These are phyloP conservation scores for Fusarium sp. DNA, from an alignment of 2,329 filamentous ascomycete species.

Conservation along the genomic window DNA sequence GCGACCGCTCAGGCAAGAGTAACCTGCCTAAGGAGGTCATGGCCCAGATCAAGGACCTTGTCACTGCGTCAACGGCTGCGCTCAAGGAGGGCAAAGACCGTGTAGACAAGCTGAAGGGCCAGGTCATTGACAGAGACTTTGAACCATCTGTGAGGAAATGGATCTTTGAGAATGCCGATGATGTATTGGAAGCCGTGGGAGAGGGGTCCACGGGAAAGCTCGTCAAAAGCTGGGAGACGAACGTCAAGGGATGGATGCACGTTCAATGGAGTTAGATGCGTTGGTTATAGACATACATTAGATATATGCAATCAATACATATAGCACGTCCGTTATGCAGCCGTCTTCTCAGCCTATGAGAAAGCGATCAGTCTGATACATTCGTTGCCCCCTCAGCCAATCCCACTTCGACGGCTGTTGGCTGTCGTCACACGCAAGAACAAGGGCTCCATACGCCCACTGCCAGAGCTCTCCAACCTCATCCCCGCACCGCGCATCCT, in stretches of 20 bases:
- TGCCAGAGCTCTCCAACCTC: neutral
- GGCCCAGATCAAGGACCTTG: slow-evolving; percentile 49
- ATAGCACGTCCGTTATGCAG: neutral
- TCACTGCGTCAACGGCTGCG: slow-evolving; percentile 43
- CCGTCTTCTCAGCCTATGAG: neutral
- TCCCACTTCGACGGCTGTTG: neutral
- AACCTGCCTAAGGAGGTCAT: slow-evolving; percentile 53
- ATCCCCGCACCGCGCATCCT: neutral
- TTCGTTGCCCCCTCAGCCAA: neutral
- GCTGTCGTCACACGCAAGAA: neutral
- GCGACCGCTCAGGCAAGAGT: slow-evolving; percentile 54
- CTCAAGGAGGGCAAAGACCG: slow-evolving; percentile 49
- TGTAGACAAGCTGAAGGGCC: slow-evolving; percentile 46
- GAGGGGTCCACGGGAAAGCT: slow-evolving; percentile 42
- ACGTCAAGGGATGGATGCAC: slow-evolving; percentile 50
- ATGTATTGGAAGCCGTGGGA: slow-evolving; percentile 41
- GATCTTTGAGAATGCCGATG: slow-evolving; percentile 43
- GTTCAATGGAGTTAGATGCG: slow-evolving; percentile 48
- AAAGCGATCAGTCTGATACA: neutral
- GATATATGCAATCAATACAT: neutral
- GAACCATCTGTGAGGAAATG: slow-evolving; percentile 43
- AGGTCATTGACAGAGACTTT: slow-evolving; percentile 43
- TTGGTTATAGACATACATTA: neutral
- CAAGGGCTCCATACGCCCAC: neutral
- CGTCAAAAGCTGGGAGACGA: slow-evolving; percentile 50